Evolutionary conservation across 805 yeast genomes (phyloP), one percentile per base, ranked within the genome.

Genomic region (Yarrowia osloensis): DNA sequence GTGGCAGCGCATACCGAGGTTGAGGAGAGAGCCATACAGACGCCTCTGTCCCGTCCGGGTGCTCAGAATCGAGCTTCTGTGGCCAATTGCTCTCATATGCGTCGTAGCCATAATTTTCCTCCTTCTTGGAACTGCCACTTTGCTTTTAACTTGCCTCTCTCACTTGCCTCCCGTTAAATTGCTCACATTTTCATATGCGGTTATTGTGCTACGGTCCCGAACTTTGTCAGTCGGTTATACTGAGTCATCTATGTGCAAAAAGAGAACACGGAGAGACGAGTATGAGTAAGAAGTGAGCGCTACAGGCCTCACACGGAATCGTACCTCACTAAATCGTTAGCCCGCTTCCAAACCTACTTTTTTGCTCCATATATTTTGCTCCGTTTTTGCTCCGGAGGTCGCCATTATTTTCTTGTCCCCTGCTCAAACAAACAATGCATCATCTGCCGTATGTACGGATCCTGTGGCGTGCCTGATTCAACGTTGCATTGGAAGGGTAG

Each of bases 181-280:
- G 57, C 57, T 50, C 57, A 50, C 26, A 50, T 50, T 33, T 33
- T 49, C 55, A 49, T 49, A 50, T 50, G 57, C 57, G 57, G 57
- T 31, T 50, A 50, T 50, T 31, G 57, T 21, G 57, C 39, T 31
- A 28, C 52, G n/a, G 39, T 26, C n/a, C n/a, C n/a, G 54, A 47
- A 29, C 54, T 28, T 26, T 24, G 17, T 12, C 26, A 21, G 7
- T 40, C 46, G 1, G 26, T n/a, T 39, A 39, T n/a, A 21, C 29
- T 44, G 50, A 46, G 50, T 46, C 50, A 46, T 26, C 19, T 15
- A 24, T 15, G 35, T 9, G 17, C 39, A 15, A 35, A 35, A 35
- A 37, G n/a, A 33, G 37, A 7, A 11, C 31, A 28, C 31, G 6
- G 31, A 8, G 31, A 28, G 31, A n/a, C n/a, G n/a, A n/a, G n/a